A percentile compares a stretch with the other conserved stretches of the same genome.
Evolutionary conservation across 225 moss, liverwort and hornwort species (phyloP).

Genomic region (Pseudisothecium myosuroides): DNA sequence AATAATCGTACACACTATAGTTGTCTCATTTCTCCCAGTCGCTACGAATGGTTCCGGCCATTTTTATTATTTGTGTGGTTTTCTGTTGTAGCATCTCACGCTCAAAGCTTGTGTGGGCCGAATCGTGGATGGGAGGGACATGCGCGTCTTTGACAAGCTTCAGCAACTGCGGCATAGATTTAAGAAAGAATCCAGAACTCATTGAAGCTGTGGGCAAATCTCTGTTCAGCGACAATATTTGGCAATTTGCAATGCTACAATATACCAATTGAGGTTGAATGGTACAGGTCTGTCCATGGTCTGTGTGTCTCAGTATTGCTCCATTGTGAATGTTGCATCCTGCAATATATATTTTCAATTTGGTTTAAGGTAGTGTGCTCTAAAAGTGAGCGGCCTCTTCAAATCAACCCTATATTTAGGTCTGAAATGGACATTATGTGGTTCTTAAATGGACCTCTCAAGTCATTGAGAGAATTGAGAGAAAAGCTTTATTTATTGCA

Average conservation of each 20-base stretch:
- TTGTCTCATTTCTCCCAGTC: neutral
- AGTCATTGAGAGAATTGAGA: too few relatives aligned
- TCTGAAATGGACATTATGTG: too few relatives aligned
- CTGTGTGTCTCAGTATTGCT: too few relatives aligned
- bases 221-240: neutral
- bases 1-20: neutral
- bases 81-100: conserved; percentile 19
- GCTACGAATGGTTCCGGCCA: neutral
- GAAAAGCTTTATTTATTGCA: too few relatives aligned
- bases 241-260: neutral
- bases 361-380: too few relatives aligned
- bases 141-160: conserved; percentile 50
- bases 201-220: neutral
- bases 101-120: conserved; percentile 70
- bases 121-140: conserved; percentile 68
- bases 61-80: neutral
- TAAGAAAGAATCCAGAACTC: conserved; percentile 4
- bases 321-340: neutral
- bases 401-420: too few relatives aligned
- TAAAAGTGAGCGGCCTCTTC: too few relatives aligned
- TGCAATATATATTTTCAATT: neutral
- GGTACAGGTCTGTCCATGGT: neutral
- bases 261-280: neutral
- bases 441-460: too few relatives aligned
- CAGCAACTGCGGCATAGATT: conserved; percentile 58